A percentile compares a stretch with the other conserved stretches of the same genome.
Conservation (phyloP, 148 eudicot genomes). For the Limonium bicolor region DNA sequence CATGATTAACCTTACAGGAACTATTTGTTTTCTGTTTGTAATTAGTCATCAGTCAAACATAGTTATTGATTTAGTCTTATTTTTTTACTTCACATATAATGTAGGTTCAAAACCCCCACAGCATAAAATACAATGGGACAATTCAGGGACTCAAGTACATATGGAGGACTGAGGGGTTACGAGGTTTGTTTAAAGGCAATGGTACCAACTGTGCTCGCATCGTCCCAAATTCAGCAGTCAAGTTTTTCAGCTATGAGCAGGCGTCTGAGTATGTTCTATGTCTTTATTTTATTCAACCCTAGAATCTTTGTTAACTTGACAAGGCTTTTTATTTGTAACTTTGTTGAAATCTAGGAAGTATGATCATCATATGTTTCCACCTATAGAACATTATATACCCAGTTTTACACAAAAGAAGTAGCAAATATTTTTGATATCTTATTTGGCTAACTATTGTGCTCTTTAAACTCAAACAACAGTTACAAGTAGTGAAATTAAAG, state of each 20-base stretch:
- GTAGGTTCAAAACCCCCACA: conserved; percentile 92
- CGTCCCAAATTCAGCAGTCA: conserved; percentile 91
- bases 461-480: not conserved
- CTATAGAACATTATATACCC: too few relatives aligned
- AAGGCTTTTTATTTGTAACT: not conserved
- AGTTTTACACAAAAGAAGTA: too few relatives aligned
- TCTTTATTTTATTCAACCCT: not conserved
- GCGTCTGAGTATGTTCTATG: conserved; percentile 60
- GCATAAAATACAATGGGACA: conserved; percentile 67
- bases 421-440: not conserved
- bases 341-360: not conserved
- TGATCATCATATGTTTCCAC: not conserved
- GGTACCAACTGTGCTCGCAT: conserved; percentile 95
- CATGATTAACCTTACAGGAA: too few relatives aligned
- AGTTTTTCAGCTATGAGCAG: conserved; percentile 86
- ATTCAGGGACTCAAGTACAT: conserved; percentile 80
- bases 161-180: conserved; percentile 82
- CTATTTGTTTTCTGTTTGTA: too few relatives aligned
- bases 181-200: conserved; percentile 89
- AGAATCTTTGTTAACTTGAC: not conserved
- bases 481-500: not conserved
- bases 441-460: not conserved
- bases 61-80: not conserved
- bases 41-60: not conserved
- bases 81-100: not conserved